A percentile compares a stretch with the other conserved stretches of the same genome.
These are phyloP conservation scores for Pseudomonodictys pantanalensis DNA, from an alignment of 495 filamentous ascomycete species.

Conservation along the genomic window DNA sequence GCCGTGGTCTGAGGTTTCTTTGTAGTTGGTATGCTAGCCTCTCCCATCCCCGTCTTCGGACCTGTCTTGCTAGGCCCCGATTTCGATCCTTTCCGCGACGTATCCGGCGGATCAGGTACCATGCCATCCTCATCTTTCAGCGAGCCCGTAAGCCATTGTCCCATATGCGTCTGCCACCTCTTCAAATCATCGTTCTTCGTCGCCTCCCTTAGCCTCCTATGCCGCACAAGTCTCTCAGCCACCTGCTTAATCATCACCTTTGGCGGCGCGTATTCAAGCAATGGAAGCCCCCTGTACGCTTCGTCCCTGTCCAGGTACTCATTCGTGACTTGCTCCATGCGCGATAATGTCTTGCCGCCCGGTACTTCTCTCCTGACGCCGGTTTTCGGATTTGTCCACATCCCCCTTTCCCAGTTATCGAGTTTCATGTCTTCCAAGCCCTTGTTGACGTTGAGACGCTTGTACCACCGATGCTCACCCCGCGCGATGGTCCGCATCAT, in stretches of 20 bases:
- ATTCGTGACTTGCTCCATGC: conserved; percentile 39
- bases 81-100: too few species aligned
- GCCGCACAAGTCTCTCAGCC: conserved; percentile 44
- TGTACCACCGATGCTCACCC: conserved; percentile 46
- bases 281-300: conserved; percentile 7
- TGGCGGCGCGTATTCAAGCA: conserved; percentile 43
- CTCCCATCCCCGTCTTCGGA: too few species aligned
- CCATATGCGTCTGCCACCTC: conserved; percentile 41
- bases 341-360: conserved; percentile 36
- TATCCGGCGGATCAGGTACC: too few species aligned
- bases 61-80: too few species aligned
- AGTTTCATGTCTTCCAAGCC: conserved; percentile 42
- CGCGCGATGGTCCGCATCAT: conserved; percentile 39
- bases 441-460: conserved; percentile 41
- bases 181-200: conserved; percentile 27
- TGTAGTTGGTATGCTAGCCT: too few species aligned
- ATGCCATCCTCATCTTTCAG: conserved; percentile 16
- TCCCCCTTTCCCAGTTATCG: conserved; percentile 41
- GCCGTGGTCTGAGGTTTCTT: too few species aligned
- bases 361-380: conserved; percentile 27
- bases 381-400: conserved; percentile 30
- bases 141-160: conserved; percentile 27
- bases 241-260: conserved; percentile 40
- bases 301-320: conserved; percentile 38
- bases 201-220: conserved; percentile 38